phyloP scores from a whole-genome alignment of 2,329 filamentous ascomycete species.

The Aureobasidium melanogenum region DNA sequence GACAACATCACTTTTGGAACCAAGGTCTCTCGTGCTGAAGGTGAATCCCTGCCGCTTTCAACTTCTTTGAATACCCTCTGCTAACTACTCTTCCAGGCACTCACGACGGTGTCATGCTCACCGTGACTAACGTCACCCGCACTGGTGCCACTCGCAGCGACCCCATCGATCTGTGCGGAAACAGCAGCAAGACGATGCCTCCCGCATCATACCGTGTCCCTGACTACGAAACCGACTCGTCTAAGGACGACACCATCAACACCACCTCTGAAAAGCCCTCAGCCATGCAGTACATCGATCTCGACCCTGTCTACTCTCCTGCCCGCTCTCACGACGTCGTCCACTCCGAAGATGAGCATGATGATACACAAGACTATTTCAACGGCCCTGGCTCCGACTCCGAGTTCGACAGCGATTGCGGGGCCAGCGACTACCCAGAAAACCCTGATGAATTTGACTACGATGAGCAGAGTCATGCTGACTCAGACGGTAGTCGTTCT shows the following conservation, averaged over 20 bases:
- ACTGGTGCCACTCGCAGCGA: background rate
- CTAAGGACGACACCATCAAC: background rate
- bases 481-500: background rate
- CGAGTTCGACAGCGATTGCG: background rate
- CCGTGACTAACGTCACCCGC: background rate
- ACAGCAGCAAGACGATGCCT: background rate
- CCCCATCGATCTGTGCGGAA: background rate
- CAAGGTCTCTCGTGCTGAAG: constrained; percentile 15
- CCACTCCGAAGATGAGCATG: background rate
- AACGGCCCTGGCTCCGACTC: background rate
- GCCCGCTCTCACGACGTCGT: background rate
- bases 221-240: background rate
- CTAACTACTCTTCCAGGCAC: constrained; percentile 7
- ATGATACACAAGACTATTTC: background rate
- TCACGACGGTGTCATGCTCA: background rate
- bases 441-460: background rate
- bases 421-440: background rate
- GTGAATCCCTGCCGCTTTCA: constrained; percentile 1
- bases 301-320: background rate
- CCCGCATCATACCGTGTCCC: background rate
- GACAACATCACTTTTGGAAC: constrained; percentile 27
- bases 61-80: constrained; percentile 10
- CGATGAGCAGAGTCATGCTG: background rate
- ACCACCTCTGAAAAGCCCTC: background rate
- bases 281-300: background rate